Evolutionary conservation across 257 asterid species (phyloP).

Genomic region (Capsicum chinense): DNA sequence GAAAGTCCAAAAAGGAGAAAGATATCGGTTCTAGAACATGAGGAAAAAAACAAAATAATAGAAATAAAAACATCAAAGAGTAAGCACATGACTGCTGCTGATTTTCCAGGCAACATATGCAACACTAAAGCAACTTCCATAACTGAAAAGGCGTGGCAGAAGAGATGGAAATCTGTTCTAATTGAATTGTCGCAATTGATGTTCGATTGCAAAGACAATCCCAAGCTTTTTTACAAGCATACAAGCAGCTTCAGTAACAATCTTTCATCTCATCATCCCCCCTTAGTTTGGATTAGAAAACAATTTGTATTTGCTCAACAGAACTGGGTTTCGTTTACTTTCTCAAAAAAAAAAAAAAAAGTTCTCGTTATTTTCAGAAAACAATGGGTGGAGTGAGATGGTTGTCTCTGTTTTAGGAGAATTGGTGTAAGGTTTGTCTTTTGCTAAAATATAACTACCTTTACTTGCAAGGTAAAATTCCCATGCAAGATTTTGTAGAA

Average conservation of each 20-base stretch:
- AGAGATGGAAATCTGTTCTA: background rate
- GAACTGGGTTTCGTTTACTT: background rate
- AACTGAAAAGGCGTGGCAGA: slow-evolving; percentile 1
- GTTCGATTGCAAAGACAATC: background rate
- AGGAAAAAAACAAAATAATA: background rate
- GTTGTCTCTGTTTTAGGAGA: slow-evolving; percentile 3
- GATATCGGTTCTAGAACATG: background rate
- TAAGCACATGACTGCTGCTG: background rate
- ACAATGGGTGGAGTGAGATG: background rate
- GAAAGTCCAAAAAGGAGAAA: slow-evolving; percentile 21
- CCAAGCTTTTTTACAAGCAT: background rate
- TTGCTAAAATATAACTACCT: background rate
- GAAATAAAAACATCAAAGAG: background rate
- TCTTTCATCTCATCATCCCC: background rate
- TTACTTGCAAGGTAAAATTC: slow-evolving; percentile 1
- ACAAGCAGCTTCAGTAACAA: slow-evolving; percentile 17
- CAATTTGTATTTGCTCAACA: background rate
- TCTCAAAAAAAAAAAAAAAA: background rate
- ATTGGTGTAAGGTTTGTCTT: slow-evolving; percentile 3
- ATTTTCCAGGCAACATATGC: slow-evolving; percentile 20
- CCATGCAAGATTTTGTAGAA: background rate
- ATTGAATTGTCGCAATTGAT: background rate
- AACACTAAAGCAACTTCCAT: slow-evolving; percentile 14
- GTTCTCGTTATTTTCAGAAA: background rate
- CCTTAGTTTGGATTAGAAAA: slow-evolving; percentile 2